Base-by-base conservation (phyloP, 371 early-diverging fungal species). In the Saksenaea vasiformis region DNA sequence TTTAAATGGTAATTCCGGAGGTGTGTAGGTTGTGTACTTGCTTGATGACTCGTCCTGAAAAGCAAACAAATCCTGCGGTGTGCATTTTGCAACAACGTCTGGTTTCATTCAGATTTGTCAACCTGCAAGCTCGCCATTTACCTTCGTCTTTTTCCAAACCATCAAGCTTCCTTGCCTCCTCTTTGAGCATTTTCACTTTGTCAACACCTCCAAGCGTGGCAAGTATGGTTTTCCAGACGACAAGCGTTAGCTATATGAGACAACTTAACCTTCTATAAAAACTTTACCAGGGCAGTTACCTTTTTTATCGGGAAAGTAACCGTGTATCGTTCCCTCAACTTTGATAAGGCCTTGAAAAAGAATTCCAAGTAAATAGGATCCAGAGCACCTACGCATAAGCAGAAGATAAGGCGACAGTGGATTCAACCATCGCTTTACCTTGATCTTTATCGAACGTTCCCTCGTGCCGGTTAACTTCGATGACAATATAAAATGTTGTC, bases 221-320 rank as follows among this genome's bases (percentile, higher is more conserved):
- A 15, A 87, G 62, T 13, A 94, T 60, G 2, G 83, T 80, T 73
- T 92, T 92, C 88, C 89, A 89, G 2, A 90, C 62, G 10, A 87
- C 62, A 2, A 91, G 69, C 22, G 91, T 73, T 38, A 93, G 78
- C 91, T 91, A 59, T 15, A 35, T 19, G 13, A 1, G 27, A 9
- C n/a, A 57, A 7, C 37, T 57, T 8, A 51, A 11, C 1, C 28
- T 13, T 22, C 8, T 2, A 37, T n/a, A 27, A 26, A 34, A 1
- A 43, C n/a, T n/a, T 8, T 17, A 37, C 56, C 27, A 17, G 41
- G 17, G 17, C 11, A 7, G 10, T 17, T 73, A 90, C 93, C 86
- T 93, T 92, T 67, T 91, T 92, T 8, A 91, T 87, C 0, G 92
- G 94, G 75, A 89, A 92, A 60, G 85, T 77, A 67, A 90, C 90